Base-by-base conservation (phyloP, 805 yeast genomes). In the Metschnikowia kofuensis region DNA sequence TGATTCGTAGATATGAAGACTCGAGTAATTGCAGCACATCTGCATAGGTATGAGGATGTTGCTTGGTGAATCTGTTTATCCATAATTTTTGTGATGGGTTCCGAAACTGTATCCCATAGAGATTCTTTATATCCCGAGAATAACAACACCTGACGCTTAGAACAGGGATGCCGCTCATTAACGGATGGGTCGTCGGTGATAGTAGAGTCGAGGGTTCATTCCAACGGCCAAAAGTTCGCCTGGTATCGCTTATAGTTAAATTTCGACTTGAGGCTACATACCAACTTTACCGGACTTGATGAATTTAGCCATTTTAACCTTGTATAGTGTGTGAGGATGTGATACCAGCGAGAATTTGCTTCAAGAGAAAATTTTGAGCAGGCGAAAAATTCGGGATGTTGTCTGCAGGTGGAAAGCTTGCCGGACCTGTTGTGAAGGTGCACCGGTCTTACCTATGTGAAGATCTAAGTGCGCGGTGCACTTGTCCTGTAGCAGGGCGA, bases 221-320 rank as follows among this genome's bases (percentile, higher is more conserved):
- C 37, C 35, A 29, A 15, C 35, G 27, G 38, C 12, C 8, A 36
- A 13, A 15, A 35, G 32, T 30, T 21, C 30, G 44, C 40, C 48
- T 12, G 35, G 36, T 10, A 4, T 35, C 28, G 28, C 35, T 26
- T 39, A 27, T 32, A 13, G 15, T 16, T 36, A 29, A 31, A 9
- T 36, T 45, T 36, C 44, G 29, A 40, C n/a, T 30, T 34, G 38
- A 38, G 38, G 45, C 48, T 80, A 85, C 94, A 76, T 85, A 86
- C 92, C 97, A 86, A 92, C 98, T 87, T 87, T 90, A 85, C 97
- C 97, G 77, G 98, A 88, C 84, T 92, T 94, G 81, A 94, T 85
- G 87, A 94, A 92, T 82, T 94, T 94, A 82, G 96, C 96, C 97
- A 90, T 91, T 79, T 72, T 75, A 63, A 49, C 62, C 63, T 64